Evolutionary conservation across 257 asterid genomes (phyloP), one percentile per base, ranked within the genome.

Genomic region (Lavandula angustifolia): DNA sequence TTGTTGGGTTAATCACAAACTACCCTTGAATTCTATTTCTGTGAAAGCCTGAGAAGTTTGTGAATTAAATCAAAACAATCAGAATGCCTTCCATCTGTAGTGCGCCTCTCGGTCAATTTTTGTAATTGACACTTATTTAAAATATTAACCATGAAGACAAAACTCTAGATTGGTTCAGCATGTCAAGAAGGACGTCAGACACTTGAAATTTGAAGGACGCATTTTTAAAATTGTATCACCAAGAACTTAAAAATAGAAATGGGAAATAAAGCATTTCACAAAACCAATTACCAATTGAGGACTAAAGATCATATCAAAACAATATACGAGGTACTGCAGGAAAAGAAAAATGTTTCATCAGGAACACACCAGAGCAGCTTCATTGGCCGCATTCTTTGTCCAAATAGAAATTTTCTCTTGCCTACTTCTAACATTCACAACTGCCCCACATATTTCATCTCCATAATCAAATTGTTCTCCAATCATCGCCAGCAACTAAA

Each of bases 401-500:
- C 97, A 94, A 18, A 87, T 9, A 68, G 92, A 47, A 70, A 90
- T 83, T 76, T 76, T 90, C 58, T 94, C 99, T 76, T 86, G 85
- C 82, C 56, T 90, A 54, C 18, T 31, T 72, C 96, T 83, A 55
- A 90, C 87, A 78, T 78, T 90, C 63, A 90, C 86, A 76, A 94
- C 96, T 9, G 95, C 99, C 72, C 99, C 99, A 78, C 99, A 94
- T 35, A 94, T 94, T 65, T 94, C 99, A 75, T 90, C 97, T 69
- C 97, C 97, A 73, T 84, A 48, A 60, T 90, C 89, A 75, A 94
- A 94, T 74, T 94, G 97, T 69, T 94, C 99, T 34, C 99, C 95
- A 64, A 94, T 94, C 96, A 94, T 81, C 51, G 99, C 96, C 64
- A 94, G 82, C 77, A 94, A 73, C 97, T 94, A 69, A 54, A 74